Percentiles rank a stretch among this genome's conserved stretches.
phyloP scores from a whole-genome alignment of 345 rosid species.

The Citropsis articulata region DNA sequence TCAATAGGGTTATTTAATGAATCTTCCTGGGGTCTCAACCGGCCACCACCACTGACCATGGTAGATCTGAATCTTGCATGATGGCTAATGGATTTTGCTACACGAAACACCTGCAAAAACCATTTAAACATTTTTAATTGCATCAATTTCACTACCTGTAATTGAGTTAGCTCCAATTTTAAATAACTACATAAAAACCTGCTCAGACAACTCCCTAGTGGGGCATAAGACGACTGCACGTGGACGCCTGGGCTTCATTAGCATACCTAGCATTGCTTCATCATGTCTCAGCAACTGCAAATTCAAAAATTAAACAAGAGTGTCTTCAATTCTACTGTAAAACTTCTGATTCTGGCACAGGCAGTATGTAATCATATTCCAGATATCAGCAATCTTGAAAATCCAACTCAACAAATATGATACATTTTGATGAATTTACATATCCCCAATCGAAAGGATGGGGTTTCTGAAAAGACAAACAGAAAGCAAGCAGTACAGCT shows the following conservation, averaged over 20 bases:
- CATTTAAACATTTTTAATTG: neutral
- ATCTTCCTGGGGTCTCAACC: conserved; percentile 87
- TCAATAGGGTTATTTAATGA: conserved; percentile 77
- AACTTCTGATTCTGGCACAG: neutral
- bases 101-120: conserved; percentile 68
- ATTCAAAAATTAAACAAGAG: conserved; percentile 12
- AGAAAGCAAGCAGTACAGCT: neutral
- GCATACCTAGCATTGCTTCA: conserved; percentile 61
- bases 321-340: neutral
- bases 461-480: neutral
- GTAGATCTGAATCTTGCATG: conserved; percentile 87
- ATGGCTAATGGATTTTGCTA: conserved; percentile 87
- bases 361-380: neutral
- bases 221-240: conserved; percentile 93
- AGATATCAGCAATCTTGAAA: neutral
- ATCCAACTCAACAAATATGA: neutral
- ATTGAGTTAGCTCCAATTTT: neutral
- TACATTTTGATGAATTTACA: neutral
- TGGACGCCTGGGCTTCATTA: conserved; percentile 81
- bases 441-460: neutral
- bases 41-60: conserved; percentile 91
- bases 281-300: conserved; percentile 79
- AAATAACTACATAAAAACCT: conserved; percentile 41
- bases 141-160: neutral
- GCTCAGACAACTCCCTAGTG: conserved; percentile 93